Percentiles rank a stretch among this genome's conserved stretches.
phyloP scores from a whole-genome alignment of 1,284 basidiomycete genomes.

The Irpex sp. region DNA sequence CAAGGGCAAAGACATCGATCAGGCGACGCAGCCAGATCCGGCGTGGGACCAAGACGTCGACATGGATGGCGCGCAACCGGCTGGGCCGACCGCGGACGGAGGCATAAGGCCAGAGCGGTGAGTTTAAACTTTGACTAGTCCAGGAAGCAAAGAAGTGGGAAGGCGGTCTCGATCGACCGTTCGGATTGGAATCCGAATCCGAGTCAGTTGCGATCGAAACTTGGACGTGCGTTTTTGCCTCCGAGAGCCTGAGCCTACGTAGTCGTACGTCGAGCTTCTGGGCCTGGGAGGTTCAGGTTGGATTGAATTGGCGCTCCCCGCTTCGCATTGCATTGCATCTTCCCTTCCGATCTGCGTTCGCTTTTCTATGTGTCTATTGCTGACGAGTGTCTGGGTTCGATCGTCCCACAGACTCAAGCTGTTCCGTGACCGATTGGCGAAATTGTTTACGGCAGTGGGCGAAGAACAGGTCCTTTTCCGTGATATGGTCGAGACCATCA shows the following conservation, averaged over 20 bases:
- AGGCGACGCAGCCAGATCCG: slow-evolving; percentile 34
- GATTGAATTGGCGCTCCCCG: not conserved
- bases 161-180: not conserved
- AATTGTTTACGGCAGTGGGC: slow-evolving; percentile 68
- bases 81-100: slow-evolving; percentile 32
- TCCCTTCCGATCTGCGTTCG: not conserved
- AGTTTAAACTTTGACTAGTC: slow-evolving; percentile 9
- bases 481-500: slow-evolving; percentile 73
- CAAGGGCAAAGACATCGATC: slow-evolving; percentile 24
- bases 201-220: not conserved
- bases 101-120: slow-evolving; percentile 54
- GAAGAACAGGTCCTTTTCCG: slow-evolving; percentile 71
- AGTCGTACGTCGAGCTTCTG: not conserved
- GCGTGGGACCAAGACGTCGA: slow-evolving; percentile 61
- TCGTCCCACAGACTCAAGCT: slow-evolving; percentile 51
- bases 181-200: not conserved
- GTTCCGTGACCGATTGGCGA: slow-evolving; percentile 73
- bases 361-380: not conserved
- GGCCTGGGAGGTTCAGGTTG: not conserved
- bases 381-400: not conserved
- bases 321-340: not conserved
- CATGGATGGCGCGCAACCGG: slow-evolving; percentile 43
- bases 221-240: not conserved
- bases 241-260: not conserved
- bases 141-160: not conserved